Conservation (phyloP, 176 grass and related monocot genomes). For the Paspalum vaginatum region DNA sequence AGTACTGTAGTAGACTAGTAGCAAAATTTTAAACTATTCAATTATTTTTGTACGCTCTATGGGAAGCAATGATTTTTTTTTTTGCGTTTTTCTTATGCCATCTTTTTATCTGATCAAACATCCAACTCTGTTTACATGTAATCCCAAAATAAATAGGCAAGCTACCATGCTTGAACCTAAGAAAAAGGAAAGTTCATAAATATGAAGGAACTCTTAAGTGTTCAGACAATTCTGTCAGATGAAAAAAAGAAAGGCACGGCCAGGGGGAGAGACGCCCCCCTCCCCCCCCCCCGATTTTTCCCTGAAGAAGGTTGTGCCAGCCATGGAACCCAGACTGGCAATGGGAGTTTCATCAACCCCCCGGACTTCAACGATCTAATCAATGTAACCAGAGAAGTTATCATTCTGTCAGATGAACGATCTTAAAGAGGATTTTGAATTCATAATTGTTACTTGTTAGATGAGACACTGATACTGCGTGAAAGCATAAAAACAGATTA, state of each 20-base stretch:
- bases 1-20: not conserved
- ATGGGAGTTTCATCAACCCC: too few species aligned
- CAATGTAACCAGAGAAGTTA: not conserved
- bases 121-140: not conserved
- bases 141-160: slow-evolving; percentile 10
- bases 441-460: not conserved
- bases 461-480: not conserved
- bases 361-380: too few species aligned
- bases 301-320: too few species aligned
- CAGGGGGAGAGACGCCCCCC: too few species aligned
- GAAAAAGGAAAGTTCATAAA: slow-evolving; percentile 15
- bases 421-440: slow-evolving; percentile 1
- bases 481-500: not conserved
- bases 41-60: slow-evolving; percentile 15
- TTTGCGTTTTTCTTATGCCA: not conserved
- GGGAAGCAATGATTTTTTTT: slow-evolving; percentile 7
- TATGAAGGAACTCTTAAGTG: not conserved
- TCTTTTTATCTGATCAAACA: slow-evolving; percentile 21
- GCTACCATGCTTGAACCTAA: not conserved
- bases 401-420: slow-evolving; percentile 24
- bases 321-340: too few species aligned
- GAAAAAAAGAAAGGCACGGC: not conserved
- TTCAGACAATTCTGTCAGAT: slow-evolving; percentile 19
- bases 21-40: not conserved
- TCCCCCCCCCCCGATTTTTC: too few species aligned